phyloP scores from a whole-genome alignment of 495 filamentous ascomycete species.

The Penicillium argentinense region DNA sequence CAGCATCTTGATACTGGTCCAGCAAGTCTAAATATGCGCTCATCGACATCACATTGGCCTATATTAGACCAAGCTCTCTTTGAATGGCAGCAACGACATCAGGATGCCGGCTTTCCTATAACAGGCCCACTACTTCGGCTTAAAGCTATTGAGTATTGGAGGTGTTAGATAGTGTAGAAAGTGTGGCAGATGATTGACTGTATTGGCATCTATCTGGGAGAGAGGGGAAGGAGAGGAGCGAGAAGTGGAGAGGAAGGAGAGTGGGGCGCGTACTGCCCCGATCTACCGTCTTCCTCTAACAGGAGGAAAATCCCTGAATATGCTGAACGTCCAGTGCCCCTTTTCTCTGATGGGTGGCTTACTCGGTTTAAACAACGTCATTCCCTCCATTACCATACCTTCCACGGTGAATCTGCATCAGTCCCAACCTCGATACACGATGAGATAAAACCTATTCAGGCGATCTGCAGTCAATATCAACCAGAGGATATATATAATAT shows the following conservation, averaged over 20 bases:
- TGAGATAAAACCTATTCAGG: slow-evolving; percentile 4
- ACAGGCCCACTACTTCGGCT: slow-evolving; percentile 6
- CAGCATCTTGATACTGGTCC: slow-evolving; percentile 9
- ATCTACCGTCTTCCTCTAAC: no score
- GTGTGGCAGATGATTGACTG: no score
- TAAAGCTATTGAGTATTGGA: slow-evolving; percentile 8
- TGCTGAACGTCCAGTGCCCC: slow-evolving; percentile 3
- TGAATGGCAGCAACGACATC: slow-evolving; percentile 3
- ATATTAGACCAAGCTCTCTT: slow-evolving; percentile 9
- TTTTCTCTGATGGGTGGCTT: slow-evolving; percentile 13
- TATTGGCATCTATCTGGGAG: no score
- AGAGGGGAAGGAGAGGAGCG: no score
- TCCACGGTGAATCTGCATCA: slow-evolving; percentile 11
- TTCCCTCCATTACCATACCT: slow-evolving; percentile 5
- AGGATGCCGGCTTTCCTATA: slow-evolving; percentile 4
- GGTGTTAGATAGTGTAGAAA: no score
- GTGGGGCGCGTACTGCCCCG: no score
- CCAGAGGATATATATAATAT: slow-evolving; percentile 14
- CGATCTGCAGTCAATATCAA: slow-evolving; percentile 7
- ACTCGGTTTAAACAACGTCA: slow-evolving; percentile 12
- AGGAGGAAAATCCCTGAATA: slow-evolving; percentile 11
- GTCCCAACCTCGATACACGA: slow-evolving; percentile 9
- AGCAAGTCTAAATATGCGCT: slow-evolving; percentile 2
- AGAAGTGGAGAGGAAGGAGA: no score
- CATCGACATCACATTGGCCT: slow-evolving; percentile 6